These are phyloP conservation scores for Pelagomonas calceolata DNA, from an alignment of 108 stramenopile species.

Conservation along the genomic window DNA sequence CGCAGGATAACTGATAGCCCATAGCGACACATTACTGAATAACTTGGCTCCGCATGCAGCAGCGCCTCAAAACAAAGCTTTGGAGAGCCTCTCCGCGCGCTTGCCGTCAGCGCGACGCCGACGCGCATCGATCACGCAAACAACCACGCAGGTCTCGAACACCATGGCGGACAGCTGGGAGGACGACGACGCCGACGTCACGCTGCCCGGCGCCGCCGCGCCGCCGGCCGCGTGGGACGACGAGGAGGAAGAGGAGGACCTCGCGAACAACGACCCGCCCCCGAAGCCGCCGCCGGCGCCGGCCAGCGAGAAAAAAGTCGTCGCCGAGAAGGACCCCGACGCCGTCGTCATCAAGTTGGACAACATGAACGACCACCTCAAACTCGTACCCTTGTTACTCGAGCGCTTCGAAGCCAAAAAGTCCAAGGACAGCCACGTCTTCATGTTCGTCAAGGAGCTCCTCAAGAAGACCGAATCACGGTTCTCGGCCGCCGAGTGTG, in stretches of 20 bases:
- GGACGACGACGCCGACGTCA: neutral
- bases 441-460: neutral
- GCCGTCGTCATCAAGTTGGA: neutral
- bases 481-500: neutral
- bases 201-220: neutral
- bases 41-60: too few relatives aligned
- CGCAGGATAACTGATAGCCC: too few relatives aligned
- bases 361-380: neutral
- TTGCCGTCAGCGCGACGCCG: too few relatives aligned
- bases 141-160: too few relatives aligned
- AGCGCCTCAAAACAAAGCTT: too few relatives aligned
- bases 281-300: neutral
- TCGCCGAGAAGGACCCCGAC: neutral
- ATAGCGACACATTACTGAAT: too few relatives aligned
- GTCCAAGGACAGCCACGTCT: neutral
- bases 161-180: neutral
- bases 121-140: too few relatives aligned
- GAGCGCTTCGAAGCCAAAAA: neutral
- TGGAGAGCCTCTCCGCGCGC: too few relatives aligned
- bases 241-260: neutral
- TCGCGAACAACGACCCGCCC: neutral
- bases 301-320: neutral
- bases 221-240: neutral
- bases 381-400: neutral
- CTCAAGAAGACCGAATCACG: neutral